A percentile compares a stretch with the other conserved stretches of the same genome.
These are phyloP conservation scores for Verticillium isaacii DNA, from an alignment of 2,329 filamentous ascomycete genomes.

Conservation along the genomic window DNA sequence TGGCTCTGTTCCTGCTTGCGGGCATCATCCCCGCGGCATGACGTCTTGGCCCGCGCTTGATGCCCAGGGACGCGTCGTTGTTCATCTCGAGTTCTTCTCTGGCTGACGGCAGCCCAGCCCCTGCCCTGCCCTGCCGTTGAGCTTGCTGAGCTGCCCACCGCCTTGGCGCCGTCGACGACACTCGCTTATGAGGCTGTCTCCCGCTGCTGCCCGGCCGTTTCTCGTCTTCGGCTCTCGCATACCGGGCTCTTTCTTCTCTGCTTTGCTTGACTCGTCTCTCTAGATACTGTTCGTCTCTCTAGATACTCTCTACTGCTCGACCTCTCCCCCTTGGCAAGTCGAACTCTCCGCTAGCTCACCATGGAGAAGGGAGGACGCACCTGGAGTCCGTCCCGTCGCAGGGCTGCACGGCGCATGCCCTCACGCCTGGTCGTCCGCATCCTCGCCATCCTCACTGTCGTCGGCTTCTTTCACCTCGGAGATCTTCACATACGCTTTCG, in stretches of 20 bases:
- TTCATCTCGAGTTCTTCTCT: not conserved
- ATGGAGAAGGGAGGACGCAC: conserved; percentile 2
- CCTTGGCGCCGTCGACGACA: not conserved
- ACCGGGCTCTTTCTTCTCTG: not conserved
- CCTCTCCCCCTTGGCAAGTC: not conserved
- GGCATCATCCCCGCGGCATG: not conserved
- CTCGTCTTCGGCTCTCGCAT: not conserved
- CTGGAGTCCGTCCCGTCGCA: conserved; percentile 8
- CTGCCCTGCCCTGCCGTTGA: not conserved
- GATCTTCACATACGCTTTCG: conserved; percentile 9
- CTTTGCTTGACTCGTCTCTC: not conserved
- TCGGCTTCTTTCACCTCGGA: conserved; percentile 6
- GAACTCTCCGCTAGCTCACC: not conserved
- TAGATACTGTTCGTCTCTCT: not conserved
- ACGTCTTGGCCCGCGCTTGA: not conserved
- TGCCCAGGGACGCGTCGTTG: not conserved
- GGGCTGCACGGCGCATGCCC: not conserved
- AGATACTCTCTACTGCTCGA: not conserved
- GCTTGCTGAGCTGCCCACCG: not conserved
- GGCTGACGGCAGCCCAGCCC: not conserved
- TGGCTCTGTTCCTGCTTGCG: not conserved
- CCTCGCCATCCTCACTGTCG: conserved; percentile 3
- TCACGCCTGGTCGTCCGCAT: conserved; percentile 4
- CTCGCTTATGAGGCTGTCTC: not conserved
- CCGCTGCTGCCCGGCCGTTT: not conserved